A percentile compares a stretch with the other conserved stretches of the same genome.
phyloP scores from a whole-genome alignment of 1,284 basidiomycete genomes.

The Grifola frondosa region DNA sequence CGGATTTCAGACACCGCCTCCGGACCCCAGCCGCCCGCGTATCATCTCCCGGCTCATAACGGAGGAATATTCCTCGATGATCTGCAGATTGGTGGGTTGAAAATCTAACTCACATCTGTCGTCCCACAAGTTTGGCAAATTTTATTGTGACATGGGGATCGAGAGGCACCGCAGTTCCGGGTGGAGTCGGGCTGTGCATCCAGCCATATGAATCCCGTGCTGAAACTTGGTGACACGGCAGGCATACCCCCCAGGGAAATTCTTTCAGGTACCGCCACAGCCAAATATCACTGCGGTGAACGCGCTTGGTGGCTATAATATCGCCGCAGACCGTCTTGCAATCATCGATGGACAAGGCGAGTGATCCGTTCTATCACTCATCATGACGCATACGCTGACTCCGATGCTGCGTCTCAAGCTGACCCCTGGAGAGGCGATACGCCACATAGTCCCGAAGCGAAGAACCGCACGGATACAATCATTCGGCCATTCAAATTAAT shows the following conservation, averaged over 20 bases:
- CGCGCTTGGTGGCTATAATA: conserved; percentile 71
- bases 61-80: conserved; percentile 73
- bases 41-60: conserved; percentile 75
- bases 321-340: conserved; percentile 77
- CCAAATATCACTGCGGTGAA: conserved; percentile 86
- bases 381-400: no score
- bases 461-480: conserved; percentile 68
- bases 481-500: conserved; percentile 86
- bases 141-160: no score
- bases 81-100: conserved; percentile 82
- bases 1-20: conserved; percentile 39
- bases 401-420: no score
- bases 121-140: background rate
- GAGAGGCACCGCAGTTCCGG: no score
- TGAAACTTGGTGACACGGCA: conserved; percentile 33
- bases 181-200: conserved; percentile 16
- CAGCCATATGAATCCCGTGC: no score
- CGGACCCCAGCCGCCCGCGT: conserved; percentile 52
- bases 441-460: conserved; percentile 80
- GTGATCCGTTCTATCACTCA: conserved; percentile 16
- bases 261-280: conserved; percentile 66
- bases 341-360: conserved; percentile 83
- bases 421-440: conserved; percentile 91
- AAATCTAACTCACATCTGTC: conserved; percentile 75
- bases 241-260: conserved; percentile 80